Conservation (phyloP, 2,329 filamentous ascomycete species). For the Exserohilum turcica region DNA sequence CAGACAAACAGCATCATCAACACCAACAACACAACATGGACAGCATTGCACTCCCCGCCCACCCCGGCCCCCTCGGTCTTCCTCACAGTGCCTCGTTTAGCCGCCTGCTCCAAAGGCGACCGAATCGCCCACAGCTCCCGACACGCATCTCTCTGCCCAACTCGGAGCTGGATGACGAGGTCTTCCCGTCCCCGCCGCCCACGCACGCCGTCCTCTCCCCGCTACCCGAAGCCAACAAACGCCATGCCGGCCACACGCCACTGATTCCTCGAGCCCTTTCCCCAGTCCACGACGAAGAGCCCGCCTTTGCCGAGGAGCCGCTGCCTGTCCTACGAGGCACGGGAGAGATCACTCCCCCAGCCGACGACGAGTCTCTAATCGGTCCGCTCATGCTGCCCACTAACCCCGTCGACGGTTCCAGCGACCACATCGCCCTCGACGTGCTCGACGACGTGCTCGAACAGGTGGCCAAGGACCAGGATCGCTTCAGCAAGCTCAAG, state of each 20-base stretch:
- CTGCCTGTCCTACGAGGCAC: slow-evolving; percentile 16
- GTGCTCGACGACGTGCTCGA: slow-evolving; percentile 35
- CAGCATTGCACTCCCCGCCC: slow-evolving; percentile 10
- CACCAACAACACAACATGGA: slow-evolving; percentile 23
- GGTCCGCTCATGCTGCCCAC: slow-evolving; percentile 43
- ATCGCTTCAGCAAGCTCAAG: slow-evolving; percentile 21
- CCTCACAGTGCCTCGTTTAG: slow-evolving; percentile 14
- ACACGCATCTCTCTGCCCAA: slow-evolving; percentile 35
- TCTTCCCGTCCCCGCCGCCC: slow-evolving; percentile 39
- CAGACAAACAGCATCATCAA: slow-evolving; percentile 31
- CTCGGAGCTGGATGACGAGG: slow-evolving; percentile 29
- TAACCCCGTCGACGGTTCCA: slow-evolving; percentile 38
- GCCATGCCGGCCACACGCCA: slow-evolving; percentile 47
- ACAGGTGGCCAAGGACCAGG: slow-evolving; percentile 31
- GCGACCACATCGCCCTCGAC: slow-evolving; percentile 37
- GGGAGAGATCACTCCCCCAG: slow-evolving; percentile 23
- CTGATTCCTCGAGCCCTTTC: slow-evolving; percentile 31
- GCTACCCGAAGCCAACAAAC: slow-evolving; percentile 41
- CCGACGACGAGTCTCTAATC: slow-evolving; percentile 29
- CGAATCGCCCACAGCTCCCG: slow-evolving; percentile 27
- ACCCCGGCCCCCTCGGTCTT: slow-evolving; percentile 4
- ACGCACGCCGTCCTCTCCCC: slow-evolving; percentile 40
- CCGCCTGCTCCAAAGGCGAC: slow-evolving; percentile 31
- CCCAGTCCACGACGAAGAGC: slow-evolving; percentile 15
- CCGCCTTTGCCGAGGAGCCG: slow-evolving; percentile 6